phyloP scores from a whole-genome alignment of 169 alveolate genomes.

The Cryptosporidium baileyi region DNA sequence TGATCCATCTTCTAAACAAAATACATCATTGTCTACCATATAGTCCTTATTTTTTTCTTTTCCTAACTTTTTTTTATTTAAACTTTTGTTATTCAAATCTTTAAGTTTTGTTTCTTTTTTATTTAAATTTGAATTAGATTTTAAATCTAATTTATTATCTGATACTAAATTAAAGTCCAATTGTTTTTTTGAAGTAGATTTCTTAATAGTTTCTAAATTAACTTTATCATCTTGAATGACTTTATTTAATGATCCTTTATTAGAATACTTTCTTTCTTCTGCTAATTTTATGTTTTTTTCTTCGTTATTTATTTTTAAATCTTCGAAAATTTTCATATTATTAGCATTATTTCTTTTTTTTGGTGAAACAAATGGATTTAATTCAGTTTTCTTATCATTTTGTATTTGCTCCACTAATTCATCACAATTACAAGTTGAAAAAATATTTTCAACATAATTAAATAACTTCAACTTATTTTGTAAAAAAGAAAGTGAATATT shows the following conservation, averaged over 20 bases:
- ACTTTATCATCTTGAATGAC: background rate
- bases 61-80: too few relatives aligned
- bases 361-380: background rate
- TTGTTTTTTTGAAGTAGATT: too few relatives aligned
- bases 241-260: background rate
- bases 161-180: too few relatives aligned
- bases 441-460: constrained; percentile 3
- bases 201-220: background rate
- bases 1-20: constrained; percentile 43
- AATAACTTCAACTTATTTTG: constrained; percentile 8
- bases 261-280: too few relatives aligned
- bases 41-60: too few relatives aligned
- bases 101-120: too few relatives aligned
- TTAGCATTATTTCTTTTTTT: background rate
- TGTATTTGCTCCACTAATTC: background rate
- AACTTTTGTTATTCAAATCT: too few relatives aligned
- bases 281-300: too few relatives aligned
- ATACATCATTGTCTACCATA: constrained; percentile 34
- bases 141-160: too few relatives aligned
- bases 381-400: background rate
- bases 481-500: background rate
- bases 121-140: too few relatives aligned
- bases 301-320: too few relatives aligned
- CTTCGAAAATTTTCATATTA: background rate
- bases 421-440: constrained; percentile 37